A percentile compares a stretch with the other conserved stretches of the same genome.
phyloP scores from a whole-genome alignment of 148 eudicot species.

The Cornus florida region DNA sequence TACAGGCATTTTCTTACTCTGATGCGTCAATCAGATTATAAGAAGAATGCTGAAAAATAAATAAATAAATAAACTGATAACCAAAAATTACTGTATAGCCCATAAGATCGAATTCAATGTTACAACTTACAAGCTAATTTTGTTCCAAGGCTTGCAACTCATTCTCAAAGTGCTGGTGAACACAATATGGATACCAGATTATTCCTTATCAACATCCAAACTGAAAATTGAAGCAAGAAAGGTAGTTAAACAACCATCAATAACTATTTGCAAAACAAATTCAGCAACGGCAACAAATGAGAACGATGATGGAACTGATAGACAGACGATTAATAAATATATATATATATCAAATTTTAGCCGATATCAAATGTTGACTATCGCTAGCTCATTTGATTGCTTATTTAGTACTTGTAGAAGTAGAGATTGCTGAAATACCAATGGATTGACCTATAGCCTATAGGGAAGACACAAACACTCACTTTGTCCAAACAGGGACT shows the following conservation, averaged over 20 bases:
- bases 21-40: neutral
- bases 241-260: neutral
- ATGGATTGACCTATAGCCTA: too few relatives aligned
- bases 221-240: conserved; percentile 1
- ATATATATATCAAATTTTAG: neutral
- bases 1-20: neutral
- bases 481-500: too few relatives aligned
- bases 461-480: too few relatives aligned
- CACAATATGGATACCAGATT: neutral
- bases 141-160: neutral
- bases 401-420: too few relatives aligned
- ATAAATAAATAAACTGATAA: neutral
- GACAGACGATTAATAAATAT: neutral
- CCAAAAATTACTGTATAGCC: neutral
- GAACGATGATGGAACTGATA: neutral
- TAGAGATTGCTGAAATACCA: too few relatives aligned
- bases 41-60: too few relatives aligned
- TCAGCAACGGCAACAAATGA: neutral
- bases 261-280: too few relatives aligned
- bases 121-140: neutral
- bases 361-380: too few relatives aligned
- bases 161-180: neutral
- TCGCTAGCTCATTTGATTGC: too few relatives aligned
- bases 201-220: conserved; percentile 6
- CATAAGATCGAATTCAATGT: neutral